Evolutionary conservation across 2,329 filamentous ascomycete species (phyloP).

Genomic region (Curvularia hawaiiensis): DNA sequence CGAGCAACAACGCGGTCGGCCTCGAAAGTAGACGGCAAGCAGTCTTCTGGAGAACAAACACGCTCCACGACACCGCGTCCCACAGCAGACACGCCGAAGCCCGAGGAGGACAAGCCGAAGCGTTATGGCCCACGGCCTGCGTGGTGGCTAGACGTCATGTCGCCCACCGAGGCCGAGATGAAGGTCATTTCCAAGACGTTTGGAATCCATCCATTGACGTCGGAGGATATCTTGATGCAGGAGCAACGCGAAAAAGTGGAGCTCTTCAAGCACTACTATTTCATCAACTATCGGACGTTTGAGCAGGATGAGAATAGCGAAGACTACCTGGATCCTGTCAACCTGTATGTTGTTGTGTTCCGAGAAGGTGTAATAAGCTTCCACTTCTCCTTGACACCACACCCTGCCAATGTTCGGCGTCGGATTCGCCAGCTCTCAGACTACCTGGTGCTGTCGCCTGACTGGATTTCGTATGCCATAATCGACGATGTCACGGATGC

Average conservation of each 20-base stretch:
- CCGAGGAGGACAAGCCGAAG: constrained; percentile 43
- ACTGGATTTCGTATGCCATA: constrained; percentile 98
- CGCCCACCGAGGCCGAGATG: constrained; percentile 94
- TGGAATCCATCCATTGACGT: constrained; percentile 91
- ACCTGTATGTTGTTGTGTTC: constrained; percentile 98
- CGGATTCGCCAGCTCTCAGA: constrained; percentile 92
- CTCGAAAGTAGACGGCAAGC: constrained; percentile 33
- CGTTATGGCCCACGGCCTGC: constrained; percentile 79
- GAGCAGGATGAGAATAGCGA: constrained; percentile 91
- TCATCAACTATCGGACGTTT: constrained; percentile 97
- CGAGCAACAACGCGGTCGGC: constrained; percentile 34
- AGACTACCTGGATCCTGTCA: constrained; percentile 91
- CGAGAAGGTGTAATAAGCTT: constrained; percentile 94
- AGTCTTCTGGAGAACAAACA: constrained; percentile 49
- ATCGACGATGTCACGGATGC: constrained; percentile 99
- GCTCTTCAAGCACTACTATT: constrained; percentile 96
- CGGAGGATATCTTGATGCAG: constrained; percentile 96
- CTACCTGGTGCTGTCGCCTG: constrained; percentile 88
- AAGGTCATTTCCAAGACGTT: constrained; percentile 90
- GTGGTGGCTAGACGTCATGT: constrained; percentile 95
- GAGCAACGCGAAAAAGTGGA: constrained; percentile 98
- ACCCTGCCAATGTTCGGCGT: constrained; percentile 92
- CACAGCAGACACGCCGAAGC: constrained; percentile 42
- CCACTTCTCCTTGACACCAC: constrained; percentile 94
- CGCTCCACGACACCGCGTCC: constrained; percentile 58